Percentiles rank a stretch among this genome's conserved stretches.
Conservation (phyloP, 768 basidiomycete genomes). For the Hygrocybe coccinea region DNA sequence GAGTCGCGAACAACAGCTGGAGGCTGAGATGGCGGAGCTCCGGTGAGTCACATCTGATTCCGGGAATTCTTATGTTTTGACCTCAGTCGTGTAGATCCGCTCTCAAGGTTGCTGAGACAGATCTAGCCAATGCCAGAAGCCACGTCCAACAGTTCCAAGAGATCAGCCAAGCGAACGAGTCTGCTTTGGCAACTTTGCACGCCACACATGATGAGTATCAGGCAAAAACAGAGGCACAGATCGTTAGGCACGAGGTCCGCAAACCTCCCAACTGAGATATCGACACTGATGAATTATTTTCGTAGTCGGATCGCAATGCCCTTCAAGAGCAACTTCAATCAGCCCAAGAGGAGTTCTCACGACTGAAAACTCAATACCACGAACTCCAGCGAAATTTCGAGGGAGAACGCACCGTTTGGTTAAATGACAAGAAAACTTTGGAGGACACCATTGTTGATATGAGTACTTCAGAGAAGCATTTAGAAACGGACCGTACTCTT, state of each 20-base stretch:
- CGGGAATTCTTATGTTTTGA: background rate
- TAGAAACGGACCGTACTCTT: conserved; percentile 55
- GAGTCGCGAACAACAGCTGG: conserved; percentile 71
- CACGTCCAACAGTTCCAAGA: conserved; percentile 84
- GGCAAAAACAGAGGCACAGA: conserved; percentile 60
- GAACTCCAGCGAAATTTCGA: conserved; percentile 66
- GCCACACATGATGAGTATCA: conserved; percentile 78
- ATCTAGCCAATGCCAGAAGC: conserved; percentile 61
- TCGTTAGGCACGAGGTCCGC: conserved; percentile 60
- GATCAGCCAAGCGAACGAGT: conserved; percentile 79
- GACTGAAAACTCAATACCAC: conserved; percentile 44
- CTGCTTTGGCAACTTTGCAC: conserved; percentile 64
- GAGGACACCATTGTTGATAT: conserved; percentile 82
- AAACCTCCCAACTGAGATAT: background rate
- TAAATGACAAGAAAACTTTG: conserved; percentile 72
- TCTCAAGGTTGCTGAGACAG: conserved; percentile 73
- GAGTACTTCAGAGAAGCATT: conserved; percentile 65
- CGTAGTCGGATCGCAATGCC: conserved; percentile 58
- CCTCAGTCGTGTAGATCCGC: conserved; percentile 45
- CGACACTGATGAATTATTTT: background rate
- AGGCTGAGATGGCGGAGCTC: conserved; percentile 80
- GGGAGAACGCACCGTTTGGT: conserved; percentile 63
- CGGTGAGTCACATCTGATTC: conserved; percentile 42
- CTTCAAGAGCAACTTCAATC: conserved; percentile 58
- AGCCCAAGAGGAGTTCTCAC: conserved; percentile 50